Evolutionary conservation across 805 yeast species (phyloP), one percentile per base, ranked within the genome.

Genomic region (Cyberlindnera galapagoensis): DNA sequence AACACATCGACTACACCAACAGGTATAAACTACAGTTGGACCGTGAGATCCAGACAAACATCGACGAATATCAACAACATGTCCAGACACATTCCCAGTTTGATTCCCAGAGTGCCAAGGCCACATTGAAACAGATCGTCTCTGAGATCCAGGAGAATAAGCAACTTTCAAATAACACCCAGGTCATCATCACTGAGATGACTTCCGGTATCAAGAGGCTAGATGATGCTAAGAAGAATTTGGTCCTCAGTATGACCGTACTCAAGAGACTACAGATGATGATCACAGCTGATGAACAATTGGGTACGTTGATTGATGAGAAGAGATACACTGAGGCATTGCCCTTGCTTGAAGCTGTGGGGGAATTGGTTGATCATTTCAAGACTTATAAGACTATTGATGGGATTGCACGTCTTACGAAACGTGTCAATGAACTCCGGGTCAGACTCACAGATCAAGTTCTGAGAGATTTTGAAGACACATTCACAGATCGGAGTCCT

Each of bases 241-340:
- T 92, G 30, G 88, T 86, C 2, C 65, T 76, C 18, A 75, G 92
- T 9, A 84, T 92, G 83, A 85, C 94, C 1, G 76, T 87, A 22
- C 65, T 90, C 44, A 84, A 90, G 48, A 70, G 95, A 40, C 63
- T 92, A 23, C 94, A 87, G 50, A 88, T 88, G 84, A 65, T 92
- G 30, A 69, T 83, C 6, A 76, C 74, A 14, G 88, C 94, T 3
- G 78, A 76, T 52, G 76, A 76, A 25, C 73, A 74, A 40, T 65
- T 86, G 28, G 66, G 66, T 12, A 49, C 57, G 6, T 60, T 72
- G 31, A 60, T 71, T 1, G 57, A 64, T 15, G 62, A 60, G 9
- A 65, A 69, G 30, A 63, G 71, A 31, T 67, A 68, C 39, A 51
- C 56, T 9, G 78, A 80, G 33, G 77, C 84, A 18, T 64, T 69